These are phyloP conservation scores for Annulohypoxylon nitens DNA, from an alignment of 495 filamentous ascomycete species.

Conservation along the genomic window DNA sequence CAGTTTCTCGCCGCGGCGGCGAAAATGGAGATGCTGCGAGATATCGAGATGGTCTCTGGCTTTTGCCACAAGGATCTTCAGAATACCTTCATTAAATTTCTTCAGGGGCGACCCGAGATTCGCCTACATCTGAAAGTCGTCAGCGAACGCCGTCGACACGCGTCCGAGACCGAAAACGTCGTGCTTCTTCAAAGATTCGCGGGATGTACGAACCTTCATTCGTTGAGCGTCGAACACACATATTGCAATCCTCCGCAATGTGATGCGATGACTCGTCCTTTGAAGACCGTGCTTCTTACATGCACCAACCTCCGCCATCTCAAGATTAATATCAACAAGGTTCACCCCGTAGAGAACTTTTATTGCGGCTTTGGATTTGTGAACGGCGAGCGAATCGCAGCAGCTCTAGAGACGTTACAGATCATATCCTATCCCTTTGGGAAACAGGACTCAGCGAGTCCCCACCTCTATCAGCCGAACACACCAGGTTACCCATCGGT, in stretches of 20 bases:
- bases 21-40: constrained; percentile 1
- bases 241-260: not conserved
- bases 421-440: constrained; percentile 14
- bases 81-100: not conserved
- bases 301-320: constrained; percentile 15
- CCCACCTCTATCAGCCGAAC: not conserved
- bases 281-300: constrained; percentile 15
- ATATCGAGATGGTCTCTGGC: not conserved
- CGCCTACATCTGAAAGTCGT: not conserved
- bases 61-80: not conserved
- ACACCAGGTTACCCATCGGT: not conserved
- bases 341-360: too few relatives aligned
- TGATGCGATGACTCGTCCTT: not conserved
- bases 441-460: not conserved
- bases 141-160: too few relatives aligned
- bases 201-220: not conserved
- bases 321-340: not conserved
- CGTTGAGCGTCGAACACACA: not conserved
- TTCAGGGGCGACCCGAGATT: not conserved
- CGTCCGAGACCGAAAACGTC: too few relatives aligned
- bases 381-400: constrained; percentile 6
- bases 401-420: constrained; percentile 8
- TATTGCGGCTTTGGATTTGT: constrained; percentile 10
- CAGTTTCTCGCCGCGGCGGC: not conserved
- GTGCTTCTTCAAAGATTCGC: not conserved